phyloP scores from a whole-genome alignment of 306 rosid genomes.

The Gleditsia sinensis region DNA sequence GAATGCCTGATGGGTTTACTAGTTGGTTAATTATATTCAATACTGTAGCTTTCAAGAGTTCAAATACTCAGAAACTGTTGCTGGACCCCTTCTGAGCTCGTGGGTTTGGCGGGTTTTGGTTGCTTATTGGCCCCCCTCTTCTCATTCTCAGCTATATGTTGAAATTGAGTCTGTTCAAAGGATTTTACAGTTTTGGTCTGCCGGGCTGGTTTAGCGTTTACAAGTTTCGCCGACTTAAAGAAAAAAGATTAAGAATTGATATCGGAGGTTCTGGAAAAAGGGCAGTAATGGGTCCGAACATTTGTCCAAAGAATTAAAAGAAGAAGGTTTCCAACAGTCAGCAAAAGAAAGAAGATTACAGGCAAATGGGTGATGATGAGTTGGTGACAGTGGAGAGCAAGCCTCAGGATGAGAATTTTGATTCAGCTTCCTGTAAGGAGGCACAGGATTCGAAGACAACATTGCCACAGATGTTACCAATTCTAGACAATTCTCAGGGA shows the following conservation, averaged over 20 bases:
- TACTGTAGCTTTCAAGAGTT: conserved; percentile 13
- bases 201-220: conserved; percentile 2
- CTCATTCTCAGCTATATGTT: neutral
- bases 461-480: conserved; percentile 3
- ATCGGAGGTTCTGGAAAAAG: conserved; percentile 35
- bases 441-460: conserved; percentile 25
- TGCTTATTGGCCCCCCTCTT: conserved; percentile 34
- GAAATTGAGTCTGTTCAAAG: conserved; percentile 9
- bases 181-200: conserved; percentile 15
- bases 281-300: conserved; percentile 50
- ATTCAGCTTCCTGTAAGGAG: conserved; percentile 36
- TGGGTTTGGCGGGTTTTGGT: conserved; percentile 15
- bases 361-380: conserved; percentile 33
- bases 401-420: conserved; percentile 21
- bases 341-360: conserved; percentile 34
- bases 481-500: conserved; percentile 32
- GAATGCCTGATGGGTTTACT: conserved; percentile 32
- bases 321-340: conserved; percentile 32
- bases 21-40: conserved; percentile 1
- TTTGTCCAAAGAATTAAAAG: conserved; percentile 30
- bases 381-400: conserved; percentile 3
- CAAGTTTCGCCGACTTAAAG: neutral
- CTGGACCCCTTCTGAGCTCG: conserved; percentile 18
- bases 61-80: conserved; percentile 19
- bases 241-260: conserved; percentile 17